Conservation (phyloP, 345 rosid genomes). For the Pugionium cornutum region DNA sequence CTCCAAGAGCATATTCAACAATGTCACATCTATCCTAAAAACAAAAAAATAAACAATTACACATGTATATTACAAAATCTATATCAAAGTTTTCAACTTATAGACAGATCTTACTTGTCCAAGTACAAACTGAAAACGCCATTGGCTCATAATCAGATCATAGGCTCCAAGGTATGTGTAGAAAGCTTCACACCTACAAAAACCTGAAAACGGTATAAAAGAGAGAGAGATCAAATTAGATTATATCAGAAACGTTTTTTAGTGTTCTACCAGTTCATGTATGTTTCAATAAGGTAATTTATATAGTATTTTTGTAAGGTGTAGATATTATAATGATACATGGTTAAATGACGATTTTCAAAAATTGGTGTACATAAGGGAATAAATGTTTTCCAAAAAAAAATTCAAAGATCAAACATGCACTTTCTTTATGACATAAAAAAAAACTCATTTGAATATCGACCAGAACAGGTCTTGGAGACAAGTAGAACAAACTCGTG, state of each 20-base stretch:
- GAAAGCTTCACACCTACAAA: constrained; percentile 59
- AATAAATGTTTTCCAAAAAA: too few relatives aligned
- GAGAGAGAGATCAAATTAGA: too few relatives aligned
- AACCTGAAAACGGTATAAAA: background rate
- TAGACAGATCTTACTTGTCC: constrained; percentile 54
- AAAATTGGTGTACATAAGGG: too few relatives aligned
- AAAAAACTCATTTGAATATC: too few relatives aligned
- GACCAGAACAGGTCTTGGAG: too few relatives aligned
- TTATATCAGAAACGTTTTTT: background rate
- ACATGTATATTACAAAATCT: too few relatives aligned
- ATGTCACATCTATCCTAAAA: constrained; percentile 54
- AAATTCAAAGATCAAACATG: too few relatives aligned
- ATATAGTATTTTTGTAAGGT: too few relatives aligned
- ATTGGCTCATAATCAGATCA: constrained; percentile 60
- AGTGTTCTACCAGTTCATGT: constrained; percentile 64
- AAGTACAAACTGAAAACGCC: constrained; percentile 61
- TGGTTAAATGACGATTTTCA: too few relatives aligned
- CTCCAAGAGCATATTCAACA: constrained; percentile 57
- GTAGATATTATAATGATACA: too few relatives aligned
- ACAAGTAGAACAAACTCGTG: too few relatives aligned
- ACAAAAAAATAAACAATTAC: background rate
- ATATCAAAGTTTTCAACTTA: constrained; percentile 3
- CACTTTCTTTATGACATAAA: too few relatives aligned
- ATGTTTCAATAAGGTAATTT: constrained; percentile 69
- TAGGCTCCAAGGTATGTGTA: constrained; percentile 60